Evolutionary conservation across 2,329 filamentous ascomycete genomes (phyloP), one percentile per base, ranked within the genome.

Genomic region (Colletotrichum viniferum): DNA sequence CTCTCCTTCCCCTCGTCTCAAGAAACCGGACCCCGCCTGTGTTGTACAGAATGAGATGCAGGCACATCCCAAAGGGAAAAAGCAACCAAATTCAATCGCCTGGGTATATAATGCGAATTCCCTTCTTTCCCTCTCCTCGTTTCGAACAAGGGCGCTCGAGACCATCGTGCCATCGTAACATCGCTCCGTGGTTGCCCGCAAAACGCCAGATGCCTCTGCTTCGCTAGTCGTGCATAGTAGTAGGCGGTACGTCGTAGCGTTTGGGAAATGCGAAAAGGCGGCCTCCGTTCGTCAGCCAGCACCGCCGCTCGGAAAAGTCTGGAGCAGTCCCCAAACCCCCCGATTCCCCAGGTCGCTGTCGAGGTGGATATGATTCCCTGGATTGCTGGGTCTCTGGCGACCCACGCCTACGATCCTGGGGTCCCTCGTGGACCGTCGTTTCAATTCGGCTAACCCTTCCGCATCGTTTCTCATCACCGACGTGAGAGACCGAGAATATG

Each of bases 51-150:
- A 64, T 48, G 48, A 21, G 16, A 71, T 38, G 68, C 67, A 68
- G 26, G 56, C 21, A 21, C 58, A 26, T 61, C 8, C 56, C 6
- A 61, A 18, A 32, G 21, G 9, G 24, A 71, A 58, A 67, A 62
- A 21, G 7, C 21, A 64, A 58, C 12, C 14, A 64, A 65, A 61
- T 28, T 36, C 69, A 69, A 60, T 67, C 34, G 43, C 63, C 36
- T 75, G 73, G 73, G 73, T 76, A 73, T 75, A 73, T 64, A 55
- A 73, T 73, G 73, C 73, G 48, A 73, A 76, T 36, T 63, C 43
- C 63, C 69, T 30, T 32, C 26, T 28, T 26, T 56, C 7, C 36
- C 34, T 55, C 61, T 48, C n/a, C 32, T 69, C 55, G 18, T 58
- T 68, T 64, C 69, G 24, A 36, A 61, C 43, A 52, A 64, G 48